Base-by-base conservation (phyloP, 345 rosid genomes). In the Corymbia maculata region DNA sequence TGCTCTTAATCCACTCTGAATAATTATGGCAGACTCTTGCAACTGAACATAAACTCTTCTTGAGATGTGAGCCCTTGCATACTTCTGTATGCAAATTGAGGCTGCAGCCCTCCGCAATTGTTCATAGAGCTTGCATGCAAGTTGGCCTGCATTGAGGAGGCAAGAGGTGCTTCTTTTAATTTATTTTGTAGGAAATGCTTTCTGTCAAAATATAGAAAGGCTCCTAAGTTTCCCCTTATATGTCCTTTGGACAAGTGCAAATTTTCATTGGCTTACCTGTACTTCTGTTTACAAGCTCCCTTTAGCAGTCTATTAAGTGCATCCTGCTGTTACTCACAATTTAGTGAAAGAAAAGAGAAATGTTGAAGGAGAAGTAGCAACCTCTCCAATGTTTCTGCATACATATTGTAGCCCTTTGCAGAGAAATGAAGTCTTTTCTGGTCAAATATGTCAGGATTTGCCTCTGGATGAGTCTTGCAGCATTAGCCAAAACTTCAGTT, bases 401-500 rank as follows among this genome's bases (percentile, higher is more conserved):
- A 52, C 91, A 85, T 53, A 95, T 93, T 89, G 98, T 95, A 93
- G 99, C 98, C 93, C 91, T 92, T 75, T 95, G 96, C 88, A 94
- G 90, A 47, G 92, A 93, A 89, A 95, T 87, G 89, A 98, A 98
- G 92, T 97, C 98, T 92, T 94, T 98, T 44, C 95, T 91, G 3
- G 99, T 97, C 88, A 96, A 95, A 89, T 94, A 97, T 84, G 99
- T 97, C 61, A 95, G 95, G 88, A 93, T 93, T 86, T 93, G 98
- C 92, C 97, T 95, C 92, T 98, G 99, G 88, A 98, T 93, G 91
- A 90, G 94, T 94, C 94, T 95, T 87, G 99, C 99, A 17, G 99
- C 99, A 93, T 95, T 94, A 88, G 99, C 97, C 84, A 98, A 98
- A 80, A 98, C 97, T 94, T 95, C 98, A 86, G 99, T 96, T 93